Conservation (phyloP, 192 early-diverging fungal genomes). For the Dissophora ornata region DNA sequence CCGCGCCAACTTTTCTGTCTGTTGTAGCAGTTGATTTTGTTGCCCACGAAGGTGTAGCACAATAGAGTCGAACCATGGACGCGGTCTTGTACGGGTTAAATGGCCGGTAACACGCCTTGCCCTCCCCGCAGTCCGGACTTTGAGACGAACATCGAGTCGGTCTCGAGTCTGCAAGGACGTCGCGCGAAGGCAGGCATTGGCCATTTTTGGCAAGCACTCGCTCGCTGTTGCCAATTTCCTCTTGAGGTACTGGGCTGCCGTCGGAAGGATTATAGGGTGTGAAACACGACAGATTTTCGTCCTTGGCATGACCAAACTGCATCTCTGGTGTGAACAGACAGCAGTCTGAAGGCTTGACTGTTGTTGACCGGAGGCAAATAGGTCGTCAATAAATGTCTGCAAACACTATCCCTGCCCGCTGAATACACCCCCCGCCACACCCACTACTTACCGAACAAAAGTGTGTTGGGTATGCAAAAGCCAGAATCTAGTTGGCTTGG, state of each 20-base stretch:
- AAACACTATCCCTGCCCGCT: no score
- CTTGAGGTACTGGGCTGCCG: slow-evolving; percentile 9
- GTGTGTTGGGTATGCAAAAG: slow-evolving; percentile 47
- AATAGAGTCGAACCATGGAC: slow-evolving; percentile 68
- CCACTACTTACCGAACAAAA: slow-evolving; percentile 31
- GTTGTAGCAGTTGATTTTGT: slow-evolving; percentile 3
- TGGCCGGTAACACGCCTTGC: slow-evolving; percentile 62
- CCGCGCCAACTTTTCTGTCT: not conserved
- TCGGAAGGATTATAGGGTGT: slow-evolving; percentile 27
- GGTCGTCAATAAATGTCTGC: not conserved
- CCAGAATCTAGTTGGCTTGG: slow-evolving; percentile 21
- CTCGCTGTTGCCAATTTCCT: slow-evolving; percentile 3
- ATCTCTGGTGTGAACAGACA: slow-evolving; percentile 64
- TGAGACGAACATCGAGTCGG: slow-evolving; percentile 54
- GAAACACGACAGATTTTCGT: slow-evolving; percentile 63
- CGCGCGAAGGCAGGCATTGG: slow-evolving; percentile 53
- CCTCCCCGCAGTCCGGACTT: slow-evolving; percentile 24
- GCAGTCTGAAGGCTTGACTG: slow-evolving; percentile 57
- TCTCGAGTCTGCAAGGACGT: slow-evolving; percentile 45
- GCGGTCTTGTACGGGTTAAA: slow-evolving; percentile 60
- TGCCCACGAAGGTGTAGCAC: slow-evolving; percentile 54
- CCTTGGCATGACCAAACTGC: slow-evolving; percentile 67
- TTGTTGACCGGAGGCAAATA: no score
- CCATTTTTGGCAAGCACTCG: slow-evolving; percentile 22
- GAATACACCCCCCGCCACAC: no score